These are phyloP conservation scores for Laguncularia racemosa DNA, from an alignment of 345 rosid genomes.

Conservation along the genomic window DNA sequence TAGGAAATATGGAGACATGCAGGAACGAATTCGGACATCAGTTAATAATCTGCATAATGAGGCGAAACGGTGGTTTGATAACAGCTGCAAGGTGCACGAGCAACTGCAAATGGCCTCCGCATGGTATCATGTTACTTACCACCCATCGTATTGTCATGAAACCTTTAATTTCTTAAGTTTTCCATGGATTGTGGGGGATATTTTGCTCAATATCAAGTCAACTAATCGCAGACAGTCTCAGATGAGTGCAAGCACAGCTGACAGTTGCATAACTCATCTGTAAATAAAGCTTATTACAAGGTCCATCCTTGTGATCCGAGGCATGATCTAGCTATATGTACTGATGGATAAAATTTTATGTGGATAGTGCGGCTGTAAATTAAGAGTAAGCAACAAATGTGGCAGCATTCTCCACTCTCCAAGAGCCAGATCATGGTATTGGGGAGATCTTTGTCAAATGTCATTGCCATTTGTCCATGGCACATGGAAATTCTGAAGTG, in stretches of 20 bases:
- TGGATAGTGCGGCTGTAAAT: too few relatives aligned
- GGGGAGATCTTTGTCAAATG: too few relatives aligned
- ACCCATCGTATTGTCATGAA: slow-evolving; percentile 29
- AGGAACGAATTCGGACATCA: slow-evolving; percentile 56
- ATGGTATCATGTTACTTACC: slow-evolving; percentile 80
- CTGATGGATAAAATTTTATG: too few relatives aligned
- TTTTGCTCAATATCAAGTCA: slow-evolving; percentile 48
- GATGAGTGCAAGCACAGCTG: slow-evolving; percentile 1
- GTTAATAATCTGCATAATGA: slow-evolving; percentile 53
- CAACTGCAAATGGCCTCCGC: slow-evolving; percentile 61
- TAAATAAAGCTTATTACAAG: too few relatives aligned
- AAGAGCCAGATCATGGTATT: too few relatives aligned
- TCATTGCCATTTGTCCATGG: too few relatives aligned
- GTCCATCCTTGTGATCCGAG: too few relatives aligned
- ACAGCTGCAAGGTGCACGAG: slow-evolving; percentile 31
- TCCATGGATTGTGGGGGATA: slow-evolving; percentile 72
- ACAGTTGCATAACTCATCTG: background rate
- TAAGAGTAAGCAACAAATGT: too few relatives aligned
- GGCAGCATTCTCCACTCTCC: too few relatives aligned
- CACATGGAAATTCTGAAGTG: too few relatives aligned
- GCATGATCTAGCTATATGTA: too few relatives aligned
- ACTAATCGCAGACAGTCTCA: slow-evolving; percentile 21
- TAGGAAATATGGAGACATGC: slow-evolving; percentile 63
- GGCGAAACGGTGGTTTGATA: slow-evolving; percentile 57
- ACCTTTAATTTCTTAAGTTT: slow-evolving; percentile 55